phyloP scores from a whole-genome alignment of 129 eudicot genomes.

The Flaveria sonorensis region DNA sequence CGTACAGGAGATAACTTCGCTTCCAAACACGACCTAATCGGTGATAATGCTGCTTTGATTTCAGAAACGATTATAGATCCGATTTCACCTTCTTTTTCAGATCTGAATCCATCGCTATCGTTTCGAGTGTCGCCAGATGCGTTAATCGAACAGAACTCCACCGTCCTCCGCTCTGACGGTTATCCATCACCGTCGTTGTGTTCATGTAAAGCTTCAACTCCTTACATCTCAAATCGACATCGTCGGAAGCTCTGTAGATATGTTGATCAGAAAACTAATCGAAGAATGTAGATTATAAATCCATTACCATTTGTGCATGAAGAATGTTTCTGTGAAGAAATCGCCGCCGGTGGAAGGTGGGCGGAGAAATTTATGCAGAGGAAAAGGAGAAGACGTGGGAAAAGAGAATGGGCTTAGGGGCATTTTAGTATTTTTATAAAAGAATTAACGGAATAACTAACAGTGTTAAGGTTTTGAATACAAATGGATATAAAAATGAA shows the following conservation, averaged over 20 bases:
- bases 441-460: no score
- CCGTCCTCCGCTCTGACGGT: constrained; percentile 32
- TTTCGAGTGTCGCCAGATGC: constrained; percentile 71
- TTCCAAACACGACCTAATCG: no score
- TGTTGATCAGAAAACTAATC: background rate
- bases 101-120: constrained; percentile 73
- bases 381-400: background rate
- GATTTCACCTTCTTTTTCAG: no score
- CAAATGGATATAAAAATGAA: no score
- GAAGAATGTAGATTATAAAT: background rate
- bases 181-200: constrained; percentile 11
- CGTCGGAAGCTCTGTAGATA: constrained; percentile 58
- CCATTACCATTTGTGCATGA: background rate
- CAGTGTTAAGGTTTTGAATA: no score
- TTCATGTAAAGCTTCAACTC: constrained; percentile 49
- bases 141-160: constrained; percentile 63
- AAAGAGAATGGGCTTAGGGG: constrained; percentile 4
- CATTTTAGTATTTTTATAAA: no score
- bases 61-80: no score
- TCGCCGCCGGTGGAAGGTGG: background rate
- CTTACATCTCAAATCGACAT: constrained; percentile 50
- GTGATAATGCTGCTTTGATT: no score
- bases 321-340: background rate
- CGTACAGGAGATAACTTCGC: no score
- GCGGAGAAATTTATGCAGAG: constrained; percentile 1